These are phyloP conservation scores for Exophiala viscosa DNA, from an alignment of 2,329 filamentous ascomycete species.

Conservation along the genomic window DNA sequence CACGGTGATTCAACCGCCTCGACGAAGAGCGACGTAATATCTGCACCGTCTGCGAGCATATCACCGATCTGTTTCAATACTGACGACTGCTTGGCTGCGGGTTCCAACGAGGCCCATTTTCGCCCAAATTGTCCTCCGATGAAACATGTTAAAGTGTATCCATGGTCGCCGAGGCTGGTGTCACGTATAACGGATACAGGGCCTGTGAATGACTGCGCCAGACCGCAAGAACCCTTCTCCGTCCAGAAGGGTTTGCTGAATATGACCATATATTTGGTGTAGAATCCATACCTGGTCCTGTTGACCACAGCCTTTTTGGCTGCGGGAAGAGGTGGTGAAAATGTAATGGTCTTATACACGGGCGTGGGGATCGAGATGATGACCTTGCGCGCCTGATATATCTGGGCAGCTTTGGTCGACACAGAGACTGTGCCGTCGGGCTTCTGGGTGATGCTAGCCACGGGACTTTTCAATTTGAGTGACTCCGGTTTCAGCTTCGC, in stretches of 20 bases:
- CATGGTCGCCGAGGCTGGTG: slow-evolving; percentile 32
- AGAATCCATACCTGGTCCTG: slow-evolving; percentile 44
- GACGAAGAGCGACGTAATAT: slow-evolving; percentile 14
- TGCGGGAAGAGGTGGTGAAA: slow-evolving; percentile 46
- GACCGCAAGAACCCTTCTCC: slow-evolving; percentile 34
- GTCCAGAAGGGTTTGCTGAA: slow-evolving; percentile 47
- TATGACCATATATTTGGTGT: slow-evolving; percentile 50
- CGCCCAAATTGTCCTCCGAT: slow-evolving; percentile 36
- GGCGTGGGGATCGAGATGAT: slow-evolving; percentile 51
- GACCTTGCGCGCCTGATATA: slow-evolving; percentile 42
- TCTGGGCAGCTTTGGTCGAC: slow-evolving; percentile 16
- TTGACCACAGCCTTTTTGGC: slow-evolving; percentile 38
- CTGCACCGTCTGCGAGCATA: slow-evolving; percentile 29
- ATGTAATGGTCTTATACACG: slow-evolving; percentile 44
- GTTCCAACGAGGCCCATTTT: slow-evolving; percentile 33
- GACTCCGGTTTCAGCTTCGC: slow-evolving; percentile 31
- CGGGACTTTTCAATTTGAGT: slow-evolving; percentile 31
- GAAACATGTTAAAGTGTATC: slow-evolving; percentile 40
- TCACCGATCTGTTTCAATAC: slow-evolving; percentile 34
- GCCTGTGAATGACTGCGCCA: slow-evolving; percentile 37
- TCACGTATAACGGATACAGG: slow-evolving; percentile 41
- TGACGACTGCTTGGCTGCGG: slow-evolving; percentile 24
- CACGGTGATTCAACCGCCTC: slow-evolving; percentile 35
- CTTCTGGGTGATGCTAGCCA: slow-evolving; percentile 33
- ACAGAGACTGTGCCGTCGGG: slow-evolving; percentile 24